Base-by-base conservation (phyloP, 768 basidiomycete genomes). In the Astraeus odoratus region DNA sequence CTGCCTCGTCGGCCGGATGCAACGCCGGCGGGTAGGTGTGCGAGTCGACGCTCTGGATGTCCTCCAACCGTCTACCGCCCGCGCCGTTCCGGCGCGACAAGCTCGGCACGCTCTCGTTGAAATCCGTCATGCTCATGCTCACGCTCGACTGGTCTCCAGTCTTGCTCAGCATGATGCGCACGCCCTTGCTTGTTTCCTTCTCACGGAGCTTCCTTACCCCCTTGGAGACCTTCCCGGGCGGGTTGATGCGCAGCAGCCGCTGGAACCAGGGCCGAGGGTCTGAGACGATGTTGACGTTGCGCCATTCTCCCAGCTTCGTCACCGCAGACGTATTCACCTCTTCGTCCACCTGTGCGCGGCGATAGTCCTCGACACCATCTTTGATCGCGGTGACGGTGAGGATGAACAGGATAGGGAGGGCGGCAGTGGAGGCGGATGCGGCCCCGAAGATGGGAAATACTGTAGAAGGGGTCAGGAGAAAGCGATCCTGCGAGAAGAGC, bases 361-460 rank as follows among this genome's bases (percentile, higher is more conserved):
- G 81, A 60, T 90, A 94, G 66, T 99, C 95, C 67, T 98, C 95
- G 26, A 97, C 71, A 6, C 85, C 95, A 60, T 99, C 95, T 66
- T 97, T 99, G 71, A 96, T 77, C 3, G 86, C 94, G 13, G 95
- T 97, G 40, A 95, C 85, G 23, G 70, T 61, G 31, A 99, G 63
- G 52, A 98, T 95, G 66, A 94, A 89, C 30, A 86, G 68, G 6
- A 97, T 74, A 0, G 95, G 95, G 4, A 97, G 67, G 55, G 87
- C 84, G 3, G 91, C 80, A 48, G 90, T 79, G 35, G 83, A 75
- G 1, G 90, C 84, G 2, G 86, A 76, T 2, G 89, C 79, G 0
- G 93, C 89, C 39, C 91, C 95, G 59, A 98, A 98, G 25, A 96
- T 67, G 44, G 92, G 77, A 60, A 97, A 94, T 8, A 94, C 84